Conservation (phyloP, 1,284 basidiomycete species). For the Boletus albobrunnescens region DNA sequence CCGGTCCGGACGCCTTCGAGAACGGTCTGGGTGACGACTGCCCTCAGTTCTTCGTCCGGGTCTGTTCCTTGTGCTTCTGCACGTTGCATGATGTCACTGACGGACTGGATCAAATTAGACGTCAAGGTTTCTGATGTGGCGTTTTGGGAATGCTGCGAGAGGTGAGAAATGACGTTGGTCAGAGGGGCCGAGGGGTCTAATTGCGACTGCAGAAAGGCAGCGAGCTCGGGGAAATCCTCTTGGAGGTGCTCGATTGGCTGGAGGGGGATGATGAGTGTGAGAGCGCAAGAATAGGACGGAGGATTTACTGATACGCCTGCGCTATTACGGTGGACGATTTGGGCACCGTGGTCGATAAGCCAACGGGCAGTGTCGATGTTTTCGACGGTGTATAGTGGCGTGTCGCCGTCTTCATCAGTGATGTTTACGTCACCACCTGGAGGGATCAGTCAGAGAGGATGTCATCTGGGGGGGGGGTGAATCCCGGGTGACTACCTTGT, state of each 20-base stretch:
- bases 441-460: conserved; percentile 5
- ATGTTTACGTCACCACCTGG: conserved; percentile 84
- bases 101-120: conserved; percentile 59
- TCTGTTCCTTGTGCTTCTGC: conserved; percentile 61
- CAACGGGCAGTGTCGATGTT: conserved; percentile 72
- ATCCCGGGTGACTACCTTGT: conserved; percentile 43
- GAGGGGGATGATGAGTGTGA: conserved; percentile 4
- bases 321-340: conserved; percentile 56
- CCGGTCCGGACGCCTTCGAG: conserved; percentile 58
- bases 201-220: conserved; percentile 59
- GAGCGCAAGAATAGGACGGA: neutral
- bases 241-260: conserved; percentile 73
- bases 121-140: conserved; percentile 67
- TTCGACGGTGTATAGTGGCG: conserved; percentile 89
- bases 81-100: conserved; percentile 62
- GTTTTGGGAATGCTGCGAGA: conserved; percentile 68
- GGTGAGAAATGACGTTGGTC: conserved; percentile 30
- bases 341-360: conserved; percentile 80
- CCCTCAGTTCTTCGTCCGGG: conserved; percentile 55
- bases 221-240: conserved; percentile 79
- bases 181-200: conserved; percentile 30
- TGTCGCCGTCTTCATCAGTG: conserved; percentile 84
- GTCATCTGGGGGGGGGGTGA: neutral
- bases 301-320: conserved; percentile 73
- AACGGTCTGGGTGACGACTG: conserved; percentile 56